These are phyloP conservation scores for Hemisphaericaspora nanyangensis DNA, from an alignment of 805 yeast species.

Conservation along the genomic window DNA sequence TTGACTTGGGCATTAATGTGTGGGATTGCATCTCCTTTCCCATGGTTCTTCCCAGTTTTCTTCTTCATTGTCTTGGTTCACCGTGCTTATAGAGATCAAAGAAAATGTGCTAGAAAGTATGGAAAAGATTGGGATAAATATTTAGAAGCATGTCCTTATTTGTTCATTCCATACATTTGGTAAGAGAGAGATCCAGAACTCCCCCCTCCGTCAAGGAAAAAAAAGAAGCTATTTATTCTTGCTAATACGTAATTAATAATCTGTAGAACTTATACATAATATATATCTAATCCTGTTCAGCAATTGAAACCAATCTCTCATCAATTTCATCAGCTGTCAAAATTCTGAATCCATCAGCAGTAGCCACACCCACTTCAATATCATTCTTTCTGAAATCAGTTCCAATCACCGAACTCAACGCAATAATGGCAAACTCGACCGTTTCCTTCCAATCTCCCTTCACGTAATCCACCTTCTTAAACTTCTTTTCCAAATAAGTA, in stretches of 20 bases:
- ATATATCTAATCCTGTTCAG: slow-evolving; percentile 79
- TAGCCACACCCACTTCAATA: slow-evolving; percentile 88
- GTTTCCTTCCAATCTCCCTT: slow-evolving; percentile 85
- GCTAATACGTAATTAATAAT: neutral
- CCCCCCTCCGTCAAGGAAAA: neutral
- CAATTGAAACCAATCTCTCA: slow-evolving; percentile 88
- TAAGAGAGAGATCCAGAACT: slow-evolving; percentile 25
- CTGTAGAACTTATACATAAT: too few species aligned
- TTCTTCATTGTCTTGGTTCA: slow-evolving; percentile 84
- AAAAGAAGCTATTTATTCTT: neutral
- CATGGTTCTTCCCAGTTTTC: slow-evolving; percentile 94
- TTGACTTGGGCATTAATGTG: slow-evolving; percentile 89
- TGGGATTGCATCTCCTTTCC: slow-evolving; percentile 84
- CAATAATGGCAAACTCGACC: slow-evolving; percentile 84
- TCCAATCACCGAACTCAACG: slow-evolving; percentile 80
- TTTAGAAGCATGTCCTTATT: slow-evolving; percentile 81
- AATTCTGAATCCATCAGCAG: slow-evolving; percentile 64
- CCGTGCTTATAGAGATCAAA: slow-evolving; percentile 83
- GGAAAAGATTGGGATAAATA: slow-evolving; percentile 94
- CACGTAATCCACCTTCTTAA: slow-evolving; percentile 63
- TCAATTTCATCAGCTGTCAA: slow-evolving; percentile 87
- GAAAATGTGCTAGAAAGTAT: slow-evolving; percentile 81
- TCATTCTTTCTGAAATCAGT: slow-evolving; percentile 94
- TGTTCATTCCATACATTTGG: slow-evolving; percentile 84
- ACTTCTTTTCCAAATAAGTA: slow-evolving; percentile 84